A percentile compares a stretch with the other conserved stretches of the same genome.
Conservation (phyloP, 768 basidiomycete species). For the Heimioporus sp. region DNA sequence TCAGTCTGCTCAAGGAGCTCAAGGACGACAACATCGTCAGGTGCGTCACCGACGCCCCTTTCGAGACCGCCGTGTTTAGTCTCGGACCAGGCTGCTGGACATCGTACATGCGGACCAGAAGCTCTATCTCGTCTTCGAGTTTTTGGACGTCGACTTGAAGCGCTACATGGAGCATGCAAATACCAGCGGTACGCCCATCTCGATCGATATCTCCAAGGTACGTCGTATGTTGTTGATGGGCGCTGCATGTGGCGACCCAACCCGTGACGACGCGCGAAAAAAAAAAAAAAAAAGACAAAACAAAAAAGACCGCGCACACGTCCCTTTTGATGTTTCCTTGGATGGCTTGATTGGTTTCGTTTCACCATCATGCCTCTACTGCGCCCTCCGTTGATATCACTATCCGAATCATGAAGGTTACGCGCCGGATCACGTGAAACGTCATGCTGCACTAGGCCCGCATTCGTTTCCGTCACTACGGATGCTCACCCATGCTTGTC, state of each 20-base stretch:
- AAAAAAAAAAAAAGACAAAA: background rate
- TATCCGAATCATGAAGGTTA: slow-evolving; percentile 16
- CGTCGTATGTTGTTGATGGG: slow-evolving; percentile 24
- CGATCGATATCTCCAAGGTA: slow-evolving; percentile 78
- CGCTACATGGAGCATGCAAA: slow-evolving; percentile 92
- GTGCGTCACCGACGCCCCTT: slow-evolving; percentile 35
- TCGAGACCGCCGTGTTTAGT: slow-evolving; percentile 5
- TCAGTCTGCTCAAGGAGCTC: slow-evolving; percentile 94
- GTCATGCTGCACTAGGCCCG: background rate
- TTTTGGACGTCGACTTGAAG: slow-evolving; percentile 95
- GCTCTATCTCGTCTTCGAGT: slow-evolving; percentile 97
- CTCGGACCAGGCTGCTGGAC: slow-evolving; percentile 70
- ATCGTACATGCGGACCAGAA: slow-evolving; percentile 98
- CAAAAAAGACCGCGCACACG: background rate
- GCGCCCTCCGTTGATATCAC: too few relatives aligned
- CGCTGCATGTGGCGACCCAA: slow-evolving; percentile 6
- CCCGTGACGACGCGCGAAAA: slow-evolving; percentile 16
- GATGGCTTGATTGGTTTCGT: background rate
- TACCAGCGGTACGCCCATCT: slow-evolving; percentile 67
- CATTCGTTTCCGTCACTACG: too few relatives aligned
- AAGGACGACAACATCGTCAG: slow-evolving; percentile 95
- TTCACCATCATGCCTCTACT: slow-evolving; percentile 2
- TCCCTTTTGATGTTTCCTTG: slow-evolving; percentile 8
- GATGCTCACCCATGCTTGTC: slow-evolving; percentile 15
- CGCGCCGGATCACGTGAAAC: slow-evolving; percentile 33